These are phyloP conservation scores for Dioscorea alata DNA, from an alignment of 106 monocot genomes.

Conservation along the genomic window DNA sequence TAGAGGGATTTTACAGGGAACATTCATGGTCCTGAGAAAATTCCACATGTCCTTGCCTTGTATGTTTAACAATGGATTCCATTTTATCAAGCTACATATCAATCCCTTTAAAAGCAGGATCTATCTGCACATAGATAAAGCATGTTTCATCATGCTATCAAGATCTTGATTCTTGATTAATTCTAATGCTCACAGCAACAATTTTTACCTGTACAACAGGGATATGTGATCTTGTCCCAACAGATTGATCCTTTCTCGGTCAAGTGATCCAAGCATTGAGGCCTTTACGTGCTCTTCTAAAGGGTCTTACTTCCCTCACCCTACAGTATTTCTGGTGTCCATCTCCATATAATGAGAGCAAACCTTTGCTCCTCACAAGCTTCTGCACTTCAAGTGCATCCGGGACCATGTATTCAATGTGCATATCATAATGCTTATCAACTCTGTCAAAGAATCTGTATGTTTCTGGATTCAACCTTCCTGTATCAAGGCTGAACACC, in stretches of 20 bases:
- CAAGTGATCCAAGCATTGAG: constrained; percentile 94
- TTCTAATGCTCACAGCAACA: too few species aligned
- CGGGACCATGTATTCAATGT: constrained; percentile 92
- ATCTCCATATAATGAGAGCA: constrained; percentile 96
- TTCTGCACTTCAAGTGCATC: constrained; percentile 81
- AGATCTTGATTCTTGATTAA: too few species aligned
- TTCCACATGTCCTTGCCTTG: constrained; percentile 82
- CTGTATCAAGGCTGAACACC: constrained; percentile 95
- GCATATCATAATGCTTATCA: constrained; percentile 84
- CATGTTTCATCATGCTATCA: too few species aligned
- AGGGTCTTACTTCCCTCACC: constrained; percentile 75
- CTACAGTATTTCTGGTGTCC: constrained; percentile 97
- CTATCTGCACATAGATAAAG: constrained; percentile 64
- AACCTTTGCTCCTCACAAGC: constrained; percentile 78
- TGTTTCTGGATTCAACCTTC: constrained; percentile 87
- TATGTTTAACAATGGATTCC: constrained; percentile 86
- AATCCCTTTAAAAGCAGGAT: constrained; percentile 78
- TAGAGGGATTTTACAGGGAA: too few species aligned
- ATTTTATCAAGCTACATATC: constrained; percentile 88
- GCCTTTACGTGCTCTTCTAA: constrained; percentile 76
- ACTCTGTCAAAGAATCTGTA: constrained; percentile 71
- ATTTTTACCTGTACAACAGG: constrained; percentile 88
- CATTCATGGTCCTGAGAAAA: constrained; percentile 34
- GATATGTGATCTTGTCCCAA: constrained; percentile 71
- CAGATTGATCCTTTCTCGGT: constrained; percentile 89